Evolutionary conservation across 2,329 filamentous ascomycete genomes (phyloP).

Genomic region (Trichophyton schoenleinii): DNA sequence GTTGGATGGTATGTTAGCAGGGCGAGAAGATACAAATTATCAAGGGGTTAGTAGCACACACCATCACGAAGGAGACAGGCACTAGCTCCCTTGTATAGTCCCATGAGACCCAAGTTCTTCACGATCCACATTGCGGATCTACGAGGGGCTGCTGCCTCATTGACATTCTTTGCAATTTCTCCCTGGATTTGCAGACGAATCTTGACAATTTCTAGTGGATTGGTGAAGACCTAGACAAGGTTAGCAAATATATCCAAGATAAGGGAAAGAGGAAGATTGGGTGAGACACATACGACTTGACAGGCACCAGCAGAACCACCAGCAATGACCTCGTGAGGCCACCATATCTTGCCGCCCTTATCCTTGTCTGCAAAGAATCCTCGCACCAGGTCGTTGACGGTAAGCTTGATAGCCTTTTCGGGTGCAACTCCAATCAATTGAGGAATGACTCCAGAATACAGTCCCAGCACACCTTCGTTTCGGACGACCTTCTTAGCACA

Average conservation of each 20-base stretch:
- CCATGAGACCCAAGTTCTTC: conserved; percentile 81
- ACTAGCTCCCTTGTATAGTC: conserved; percentile 90
- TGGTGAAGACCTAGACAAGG: conserved; percentile 67
- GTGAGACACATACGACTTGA: conserved; percentile 68
- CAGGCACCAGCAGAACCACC: conserved; percentile 84
- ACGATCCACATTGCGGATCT: conserved; percentile 97
- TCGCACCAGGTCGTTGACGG: conserved; percentile 88
- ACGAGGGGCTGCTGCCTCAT: conserved; percentile 62
- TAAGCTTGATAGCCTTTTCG: conserved; percentile 98
- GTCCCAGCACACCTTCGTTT: conserved; percentile 77
- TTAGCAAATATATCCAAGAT: not conserved
- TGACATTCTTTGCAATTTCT: conserved; percentile 73
- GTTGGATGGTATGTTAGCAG: conserved; percentile 9
- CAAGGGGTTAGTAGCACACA: conserved; percentile 14
- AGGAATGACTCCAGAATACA: conserved; percentile 90
- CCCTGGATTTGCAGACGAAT: conserved; percentile 96
- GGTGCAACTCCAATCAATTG: conserved; percentile 97
- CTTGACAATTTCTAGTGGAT: conserved; percentile 97
- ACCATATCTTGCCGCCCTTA: conserved; percentile 59
- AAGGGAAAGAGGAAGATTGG: too few species aligned
- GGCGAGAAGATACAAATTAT: not conserved
- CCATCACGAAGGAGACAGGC: conserved; percentile 83
- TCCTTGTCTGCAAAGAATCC: conserved; percentile 60
- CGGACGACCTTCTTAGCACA: conserved; percentile 85
- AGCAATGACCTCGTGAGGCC: conserved; percentile 63